Conservation (phyloP, 2,329 filamentous ascomycete species). For the Xylariaceae sp. region DNA sequence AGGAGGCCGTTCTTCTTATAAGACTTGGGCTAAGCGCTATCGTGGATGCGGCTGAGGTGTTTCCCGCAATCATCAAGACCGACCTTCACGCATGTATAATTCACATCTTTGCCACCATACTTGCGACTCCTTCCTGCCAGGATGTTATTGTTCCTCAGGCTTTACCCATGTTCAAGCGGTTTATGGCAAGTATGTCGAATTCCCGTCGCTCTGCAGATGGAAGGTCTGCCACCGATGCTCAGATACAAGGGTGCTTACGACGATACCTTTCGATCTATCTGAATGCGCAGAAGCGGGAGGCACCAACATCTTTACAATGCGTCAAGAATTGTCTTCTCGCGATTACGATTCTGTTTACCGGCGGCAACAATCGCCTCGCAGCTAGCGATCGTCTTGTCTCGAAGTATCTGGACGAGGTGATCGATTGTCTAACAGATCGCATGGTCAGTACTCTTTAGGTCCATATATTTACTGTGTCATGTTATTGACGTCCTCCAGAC, state of each 20-base stretch:
- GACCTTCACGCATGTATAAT: conserved; percentile 96
- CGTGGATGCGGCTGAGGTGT: conserved; percentile 92
- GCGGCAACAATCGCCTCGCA: conserved; percentile 72
- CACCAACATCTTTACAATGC: conserved; percentile 76
- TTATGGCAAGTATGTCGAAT: conserved; percentile 73
- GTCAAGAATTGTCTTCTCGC: conserved; percentile 93
- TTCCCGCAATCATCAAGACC: conserved; percentile 93
- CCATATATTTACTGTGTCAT: background rate
- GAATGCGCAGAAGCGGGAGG: conserved; percentile 73
- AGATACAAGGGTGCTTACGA: conserved; percentile 80
- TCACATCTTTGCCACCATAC: conserved; percentile 92
- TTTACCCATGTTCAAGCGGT: conserved; percentile 88
- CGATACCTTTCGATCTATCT: conserved; percentile 81
- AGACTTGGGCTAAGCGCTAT: conserved; percentile 81
- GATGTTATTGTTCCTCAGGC: conserved; percentile 86
- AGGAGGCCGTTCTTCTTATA: conserved; percentile 82
- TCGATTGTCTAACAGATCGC: conserved; percentile 80
- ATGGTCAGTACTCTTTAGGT: conserved; percentile 55
- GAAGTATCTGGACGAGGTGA: conserved; percentile 76
- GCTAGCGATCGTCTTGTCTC: conserved; percentile 74
- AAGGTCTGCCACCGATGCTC: conserved; percentile 59
- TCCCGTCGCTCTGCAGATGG: conserved; percentile 41
- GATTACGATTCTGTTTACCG: conserved; percentile 85
- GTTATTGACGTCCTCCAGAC: conserved; percentile 53
- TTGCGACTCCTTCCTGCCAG: conserved; percentile 86